These are phyloP conservation scores for Suillus luteus DNA, from an alignment of 768 basidiomycete species.

Conservation along the genomic window DNA sequence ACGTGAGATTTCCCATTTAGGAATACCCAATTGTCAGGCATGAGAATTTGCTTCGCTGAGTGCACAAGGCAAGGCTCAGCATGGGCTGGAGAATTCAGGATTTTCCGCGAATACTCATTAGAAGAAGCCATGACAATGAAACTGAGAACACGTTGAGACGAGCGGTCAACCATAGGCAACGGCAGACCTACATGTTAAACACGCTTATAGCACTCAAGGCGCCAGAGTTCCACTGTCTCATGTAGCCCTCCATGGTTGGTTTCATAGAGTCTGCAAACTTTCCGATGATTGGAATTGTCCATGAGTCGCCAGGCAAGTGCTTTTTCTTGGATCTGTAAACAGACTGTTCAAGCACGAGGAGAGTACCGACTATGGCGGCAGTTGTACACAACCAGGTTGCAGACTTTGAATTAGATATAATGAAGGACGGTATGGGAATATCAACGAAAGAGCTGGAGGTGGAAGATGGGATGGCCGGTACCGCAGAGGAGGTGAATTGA, in stretches of 20 bases:
- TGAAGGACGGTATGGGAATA: slow-evolving; percentile 50
- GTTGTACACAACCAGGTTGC: slow-evolving; percentile 67
- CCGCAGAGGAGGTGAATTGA: slow-evolving; percentile 34
- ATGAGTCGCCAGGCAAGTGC: slow-evolving; percentile 81
- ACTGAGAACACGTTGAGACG: slow-evolving; percentile 43
- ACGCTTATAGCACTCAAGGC: slow-evolving; percentile 89
- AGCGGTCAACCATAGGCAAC: neutral
- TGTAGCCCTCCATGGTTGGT: slow-evolving; percentile 91
- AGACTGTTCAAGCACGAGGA: slow-evolving; percentile 85
- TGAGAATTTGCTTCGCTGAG: slow-evolving; percentile 85
- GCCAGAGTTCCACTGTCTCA: slow-evolving; percentile 89
- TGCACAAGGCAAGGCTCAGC: slow-evolving; percentile 95
- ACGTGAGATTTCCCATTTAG: slow-evolving; percentile 91
- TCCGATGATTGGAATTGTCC: slow-evolving; percentile 98
- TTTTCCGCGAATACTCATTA: slow-evolving; percentile 91
- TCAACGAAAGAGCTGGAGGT: slow-evolving; percentile 41
- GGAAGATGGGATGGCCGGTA: slow-evolving; percentile 43
- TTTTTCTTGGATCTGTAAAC: slow-evolving; percentile 90
- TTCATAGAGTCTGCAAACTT: slow-evolving; percentile 92
- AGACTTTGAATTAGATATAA: slow-evolving; percentile 31
- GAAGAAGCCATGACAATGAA: slow-evolving; percentile 99
- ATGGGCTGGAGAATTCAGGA: slow-evolving; percentile 89
- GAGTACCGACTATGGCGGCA: slow-evolving; percentile 63
- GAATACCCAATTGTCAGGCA: slow-evolving; percentile 97
- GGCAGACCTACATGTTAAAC: slow-evolving; percentile 85